Base-by-base conservation (phyloP, 2,329 filamentous ascomycete species). In the Plectosphaerella sp. region DNA sequence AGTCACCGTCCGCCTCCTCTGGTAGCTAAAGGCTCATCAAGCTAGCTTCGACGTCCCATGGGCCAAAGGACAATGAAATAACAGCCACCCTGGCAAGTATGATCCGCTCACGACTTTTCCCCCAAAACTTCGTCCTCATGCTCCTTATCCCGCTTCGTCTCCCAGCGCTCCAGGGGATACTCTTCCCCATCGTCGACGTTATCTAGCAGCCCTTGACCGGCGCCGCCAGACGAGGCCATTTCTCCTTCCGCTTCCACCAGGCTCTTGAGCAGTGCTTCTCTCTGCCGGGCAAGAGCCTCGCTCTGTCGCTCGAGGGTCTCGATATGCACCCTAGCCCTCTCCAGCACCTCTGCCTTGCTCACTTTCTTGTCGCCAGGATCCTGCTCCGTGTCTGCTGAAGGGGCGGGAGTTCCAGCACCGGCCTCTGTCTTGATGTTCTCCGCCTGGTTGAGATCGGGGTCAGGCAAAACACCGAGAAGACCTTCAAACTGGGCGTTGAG, bases 311-410 rank as follows among this genome's bases (percentile, higher is more conserved):
- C 67, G 24, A 71, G 54, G 43, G 56, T 52, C 49, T 61, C 52
- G 41, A 71, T 71, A 48, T 70, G 64, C 45, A 58, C 54, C 12
- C 63, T 61, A 35, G 67, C 67, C 57, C 67, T 58, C 37, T 70
- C 67, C 28, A 71, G 52, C 5, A 71, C 67, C 50, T 70, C 67
- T 9, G 61, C 66, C 51, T 71, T 71, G 56, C 67, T 70, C 22
- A 67, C 57, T n/a, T 62, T 61, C 22, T 55, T 59, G 33, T 48
- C 47, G 14, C 18, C 35, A n/a, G 28, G 45, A 20, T 56, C 55
- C 53, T 55, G 43, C n/a, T 66, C 64, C 2, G 58, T 56, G 4
- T 57, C 37, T 16, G 62, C 60, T 22, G 22, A 5, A 22, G 22
- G 22, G 22, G 22, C 22, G 22, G 22, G 22, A 22, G 22, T 22